Evolutionary conservation across 306 rosid genomes (phyloP), one percentile per base, ranked within the genome.

Genomic region (Dryas alaskensis): DNA sequence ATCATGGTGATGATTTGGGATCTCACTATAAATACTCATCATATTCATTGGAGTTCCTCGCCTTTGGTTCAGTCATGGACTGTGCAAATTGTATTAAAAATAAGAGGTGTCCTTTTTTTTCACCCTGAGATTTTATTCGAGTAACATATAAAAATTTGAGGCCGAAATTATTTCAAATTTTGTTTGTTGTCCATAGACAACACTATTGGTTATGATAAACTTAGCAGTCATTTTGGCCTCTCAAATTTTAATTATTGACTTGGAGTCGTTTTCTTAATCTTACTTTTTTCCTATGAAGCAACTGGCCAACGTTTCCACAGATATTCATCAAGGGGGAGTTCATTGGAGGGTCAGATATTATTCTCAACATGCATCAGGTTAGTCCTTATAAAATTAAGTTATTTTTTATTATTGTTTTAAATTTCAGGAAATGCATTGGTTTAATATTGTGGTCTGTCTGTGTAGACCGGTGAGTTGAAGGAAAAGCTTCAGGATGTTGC

Each of bases 261-360:
- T 25, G 45, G 5, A 31, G 40, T 31, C 54, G 49, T 25, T 75
- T 60, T 63, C 16, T 11, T 46, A 70, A 14, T 55, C 57, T 8
- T 3, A 3, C 54, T 48, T 46, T 12, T 63, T 57, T 64, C 61
- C 25, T 59, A 5, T 77, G 82, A 88, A 93, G 96, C 82, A 42
- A 74, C 67, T 89, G 96, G 96, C 98, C 96, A 62, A 93, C 97
- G 67, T 89, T 93, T 83, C 97, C 98, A 0, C 97, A 93, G 77
- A 79, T 93, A 65, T 93, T 91, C 91, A 84, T 93, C 52, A 89
- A 91, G 85, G 97, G 97, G 69, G 97, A 93, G 84, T 94, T 94
- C 62, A 67, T 91, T 79, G 98, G 98, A 70, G 97, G 97, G 48
- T 91, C 98, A 5, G 96, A 91, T 78, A 89, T 91, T 73, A 64